Base-by-base conservation (phyloP, 805 yeast species). In the Kuraishia hungarica region DNA sequence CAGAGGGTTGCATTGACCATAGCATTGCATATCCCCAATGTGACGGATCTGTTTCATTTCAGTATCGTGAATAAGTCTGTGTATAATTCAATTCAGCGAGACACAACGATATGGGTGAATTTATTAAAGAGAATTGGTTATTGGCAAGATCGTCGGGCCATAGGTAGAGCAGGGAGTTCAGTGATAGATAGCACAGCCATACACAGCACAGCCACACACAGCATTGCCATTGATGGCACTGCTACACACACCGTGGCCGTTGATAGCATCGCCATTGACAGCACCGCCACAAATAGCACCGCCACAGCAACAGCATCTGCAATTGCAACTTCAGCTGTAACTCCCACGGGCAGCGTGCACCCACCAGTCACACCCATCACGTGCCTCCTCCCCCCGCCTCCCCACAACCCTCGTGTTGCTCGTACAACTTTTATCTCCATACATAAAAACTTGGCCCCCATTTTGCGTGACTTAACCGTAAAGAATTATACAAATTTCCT, bases 401-500 rank as follows among this genome's bases (percentile, higher is more conserved):
- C 43, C 43, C 3, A 26, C 24, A 28, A 49, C 24, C 49, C 55
- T 11, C 13, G 22, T 17, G n/a, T 53, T 19, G 55, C 55, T 20
- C 23, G 20, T 13, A 19, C 6, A 24, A 56, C 53, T 26, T 70
- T 71, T 53, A 63, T 62, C 4, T 53, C 55, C 22, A 61, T 70
- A 1, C 68, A 67, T 54, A 55, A 61, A 8, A 59, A 58, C n/a
- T 50, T 70, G 54, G 58, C 60, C 2, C 74, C 74, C 1, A 59
- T 69, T 2, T 55, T 69, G 8, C 59, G 59, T 28, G 69, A 68
- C 53, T 49, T 71, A 53, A 58, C 70, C 20, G 57, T 70, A n/a
- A 64, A 63, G 35, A 67, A 70, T 55, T 68, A 69, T 53, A 56
- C 67, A 8, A 68, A 70, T 56, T 68, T 70, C 51, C 71, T 65